These are phyloP conservation scores for Aspergillus pseudoviridinutans DNA, from an alignment of 2,329 filamentous ascomycete genomes.

Conservation along the genomic window DNA sequence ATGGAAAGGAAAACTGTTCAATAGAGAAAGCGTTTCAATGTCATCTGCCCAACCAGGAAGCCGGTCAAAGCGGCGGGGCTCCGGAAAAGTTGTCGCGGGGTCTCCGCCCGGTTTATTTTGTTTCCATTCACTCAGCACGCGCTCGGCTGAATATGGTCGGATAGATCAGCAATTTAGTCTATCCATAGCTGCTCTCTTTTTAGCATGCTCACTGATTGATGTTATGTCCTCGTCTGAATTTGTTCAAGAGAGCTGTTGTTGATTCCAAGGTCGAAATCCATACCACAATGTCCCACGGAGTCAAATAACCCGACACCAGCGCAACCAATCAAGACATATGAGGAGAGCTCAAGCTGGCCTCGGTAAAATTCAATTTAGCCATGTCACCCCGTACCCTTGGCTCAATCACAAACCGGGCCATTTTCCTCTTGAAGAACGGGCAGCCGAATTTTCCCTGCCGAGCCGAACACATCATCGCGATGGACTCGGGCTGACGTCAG, in stretches of 20 bases:
- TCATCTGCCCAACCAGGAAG: neutral
- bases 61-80: constrained; percentile 6
- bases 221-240: neutral
- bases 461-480: neutral
- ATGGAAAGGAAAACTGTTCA: constrained; percentile 2
- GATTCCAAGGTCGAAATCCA: neutral
- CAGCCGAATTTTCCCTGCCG: neutral
- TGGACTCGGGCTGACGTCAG: constrained; percentile 2
- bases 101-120: constrained; percentile 4
- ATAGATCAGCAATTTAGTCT: neutral
- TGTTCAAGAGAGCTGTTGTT: neutral
- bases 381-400: neutral
- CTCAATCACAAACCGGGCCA: neutral
- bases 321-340: neutral
- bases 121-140: neutral
- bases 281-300: neutral
- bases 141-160: neutral
- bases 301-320: neutral
- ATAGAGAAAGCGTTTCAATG: neutral
- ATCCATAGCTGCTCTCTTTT: neutral
- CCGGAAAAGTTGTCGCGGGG: constrained; percentile 15
- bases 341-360: neutral
- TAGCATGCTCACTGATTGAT: neutral
- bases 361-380: constrained; percentile 3
- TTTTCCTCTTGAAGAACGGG: neutral